Evolutionary conservation across 1,284 basidiomycete species (phyloP).

Genomic region (Ceratobasidium sp.): DNA sequence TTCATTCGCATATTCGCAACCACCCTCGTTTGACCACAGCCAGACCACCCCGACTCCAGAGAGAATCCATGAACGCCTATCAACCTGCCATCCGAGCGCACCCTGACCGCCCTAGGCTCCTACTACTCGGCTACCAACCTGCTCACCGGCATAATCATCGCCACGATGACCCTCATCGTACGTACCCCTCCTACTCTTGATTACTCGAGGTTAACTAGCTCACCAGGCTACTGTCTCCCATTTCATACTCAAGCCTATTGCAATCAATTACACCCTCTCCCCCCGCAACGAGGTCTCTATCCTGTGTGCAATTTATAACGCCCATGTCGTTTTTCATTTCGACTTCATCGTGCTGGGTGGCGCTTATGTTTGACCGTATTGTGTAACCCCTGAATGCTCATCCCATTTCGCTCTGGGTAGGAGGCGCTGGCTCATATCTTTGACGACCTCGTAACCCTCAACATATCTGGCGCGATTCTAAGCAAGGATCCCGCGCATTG

Average conservation of each 20-base stretch:
- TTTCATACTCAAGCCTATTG: slow-evolving; percentile 5
- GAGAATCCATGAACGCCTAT: slow-evolving; percentile 9
- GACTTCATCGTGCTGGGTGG: slow-evolving; percentile 1
- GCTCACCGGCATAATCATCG: slow-evolving; percentile 11
- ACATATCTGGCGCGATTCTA: background rate
- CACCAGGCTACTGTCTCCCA: background rate
- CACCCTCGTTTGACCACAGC: background rate
- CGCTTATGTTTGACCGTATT: background rate
- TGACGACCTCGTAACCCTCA: background rate
- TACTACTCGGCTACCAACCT: slow-evolving; percentile 1
- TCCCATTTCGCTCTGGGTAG: background rate
- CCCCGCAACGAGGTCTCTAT: background rate
- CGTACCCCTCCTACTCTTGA: background rate
- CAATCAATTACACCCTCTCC: slow-evolving; percentile 2
- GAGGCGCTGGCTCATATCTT: background rate
- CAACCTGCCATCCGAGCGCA: background rate
- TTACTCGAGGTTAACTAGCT: background rate
- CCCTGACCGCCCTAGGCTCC: background rate
- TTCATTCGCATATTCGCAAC: background rate
- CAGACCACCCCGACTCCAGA: too few relatives aligned
- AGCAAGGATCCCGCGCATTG: slow-evolving; percentile 3
- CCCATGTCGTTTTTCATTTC: slow-evolving; percentile 12
- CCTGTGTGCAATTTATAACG: slow-evolving; percentile 2
- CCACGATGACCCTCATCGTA: slow-evolving; percentile 13
- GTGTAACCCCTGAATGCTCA: slow-evolving; percentile 2